Conservation (phyloP, 805 yeast genomes). For the Clavispora vitiphila region DNA sequence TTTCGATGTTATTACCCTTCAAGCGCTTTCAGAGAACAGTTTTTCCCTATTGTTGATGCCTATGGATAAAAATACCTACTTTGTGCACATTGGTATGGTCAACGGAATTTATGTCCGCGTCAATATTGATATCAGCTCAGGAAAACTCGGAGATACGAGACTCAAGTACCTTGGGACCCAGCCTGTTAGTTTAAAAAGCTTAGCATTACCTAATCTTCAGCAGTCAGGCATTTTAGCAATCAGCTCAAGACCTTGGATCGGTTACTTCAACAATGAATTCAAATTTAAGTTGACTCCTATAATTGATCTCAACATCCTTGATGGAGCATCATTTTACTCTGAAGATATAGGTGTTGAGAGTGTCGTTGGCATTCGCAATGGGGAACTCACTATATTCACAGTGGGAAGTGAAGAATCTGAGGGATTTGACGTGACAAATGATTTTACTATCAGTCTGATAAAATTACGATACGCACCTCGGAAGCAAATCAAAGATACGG, state of each 20-base stretch:
- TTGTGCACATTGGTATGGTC: slow-evolving; percentile 73
- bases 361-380: slow-evolving; percentile 55
- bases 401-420: slow-evolving; percentile 34
- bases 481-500: slow-evolving; percentile 25
- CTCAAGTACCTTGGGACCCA: slow-evolving; percentile 70
- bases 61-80: slow-evolving; percentile 16
- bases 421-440: slow-evolving; percentile 22
- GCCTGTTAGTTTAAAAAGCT: slow-evolving; percentile 47
- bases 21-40: slow-evolving; percentile 52
- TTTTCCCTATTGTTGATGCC: slow-evolving; percentile 22
- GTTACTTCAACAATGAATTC: slow-evolving; percentile 29
- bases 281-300: slow-evolving; percentile 46
- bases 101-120: slow-evolving; percentile 77
- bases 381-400: slow-evolving; percentile 51
- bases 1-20: slow-evolving; percentile 57
- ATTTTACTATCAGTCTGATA: slow-evolving; percentile 26
- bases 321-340: slow-evolving; percentile 53
- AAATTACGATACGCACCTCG: slow-evolving; percentile 51
- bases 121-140: slow-evolving; percentile 51
- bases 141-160: slow-evolving; percentile 55
- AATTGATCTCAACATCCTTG: slow-evolving; percentile 35
- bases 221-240: slow-evolving; percentile 42
- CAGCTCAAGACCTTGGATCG: slow-evolving; percentile 54
- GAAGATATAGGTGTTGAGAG: slow-evolving; percentile 61
- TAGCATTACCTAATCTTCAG: slow-evolving; percentile 18